Evolutionary conservation across 495 filamentous ascomycete genomes (phyloP).

Genomic region (Penicillium flavigenum): DNA sequence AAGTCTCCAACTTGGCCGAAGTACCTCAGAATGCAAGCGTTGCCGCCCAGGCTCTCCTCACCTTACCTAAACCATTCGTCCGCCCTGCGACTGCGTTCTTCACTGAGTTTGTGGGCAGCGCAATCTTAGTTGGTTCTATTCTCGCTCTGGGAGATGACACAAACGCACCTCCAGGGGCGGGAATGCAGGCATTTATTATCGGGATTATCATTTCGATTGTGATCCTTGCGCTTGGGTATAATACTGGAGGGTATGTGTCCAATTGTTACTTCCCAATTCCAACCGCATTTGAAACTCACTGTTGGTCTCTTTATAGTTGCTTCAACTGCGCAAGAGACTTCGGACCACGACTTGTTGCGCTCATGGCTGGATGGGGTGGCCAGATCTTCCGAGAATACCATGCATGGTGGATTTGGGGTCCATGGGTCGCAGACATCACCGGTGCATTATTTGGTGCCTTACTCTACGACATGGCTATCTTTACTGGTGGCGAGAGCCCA

Average conservation of each 20-base stretch:
- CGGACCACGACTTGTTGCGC: constrained; percentile 24
- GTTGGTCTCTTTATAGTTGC: constrained; percentile 12
- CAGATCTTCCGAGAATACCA: constrained; percentile 12
- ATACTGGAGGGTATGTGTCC: constrained; percentile 25
- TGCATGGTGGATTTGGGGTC: constrained; percentile 29
- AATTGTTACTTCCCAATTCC: neutral
- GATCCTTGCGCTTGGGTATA: constrained; percentile 22
- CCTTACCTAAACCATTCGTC: constrained; percentile 50
- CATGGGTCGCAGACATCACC: constrained; percentile 27
- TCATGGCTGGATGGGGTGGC: constrained; percentile 29
- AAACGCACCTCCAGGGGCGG: constrained; percentile 26
- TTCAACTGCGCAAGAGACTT: constrained; percentile 26
- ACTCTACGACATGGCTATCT: constrained; percentile 26
- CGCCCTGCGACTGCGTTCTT: constrained; percentile 46
- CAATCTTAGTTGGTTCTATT: constrained; percentile 23
- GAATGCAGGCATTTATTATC: constrained; percentile 28
- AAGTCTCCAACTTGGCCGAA: constrained; percentile 25
- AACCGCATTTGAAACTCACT: neutral
- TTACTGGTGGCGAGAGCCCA: constrained; percentile 27
- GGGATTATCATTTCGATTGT: constrained; percentile 17
- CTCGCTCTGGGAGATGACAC: constrained; percentile 28
- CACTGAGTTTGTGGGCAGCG: constrained; percentile 26
- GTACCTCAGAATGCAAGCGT: constrained; percentile 27
- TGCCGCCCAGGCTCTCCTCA: constrained; percentile 36
- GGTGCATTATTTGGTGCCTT: constrained; percentile 17